phyloP scores from a whole-genome alignment of 306 rosid species.

The Astragalus membranaceus region DNA sequence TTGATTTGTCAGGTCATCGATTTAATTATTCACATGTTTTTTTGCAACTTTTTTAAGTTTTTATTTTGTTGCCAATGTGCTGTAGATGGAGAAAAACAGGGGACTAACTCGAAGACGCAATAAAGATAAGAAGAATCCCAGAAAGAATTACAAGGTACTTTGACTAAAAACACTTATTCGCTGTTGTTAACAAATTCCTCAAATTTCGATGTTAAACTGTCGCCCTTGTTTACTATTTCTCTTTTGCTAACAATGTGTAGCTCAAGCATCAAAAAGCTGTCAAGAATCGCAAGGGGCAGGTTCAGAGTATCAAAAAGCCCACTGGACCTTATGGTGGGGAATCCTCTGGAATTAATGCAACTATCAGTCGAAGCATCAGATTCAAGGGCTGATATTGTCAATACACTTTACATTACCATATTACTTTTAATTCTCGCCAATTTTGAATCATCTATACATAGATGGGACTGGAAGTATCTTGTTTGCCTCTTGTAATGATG shows the following conservation, averaged over 20 bases:
- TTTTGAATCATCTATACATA: not conserved
- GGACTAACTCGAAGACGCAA: conserved; percentile 72
- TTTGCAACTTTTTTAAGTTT: not conserved
- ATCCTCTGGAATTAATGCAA: conserved; percentile 63
- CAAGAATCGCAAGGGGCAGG: conserved; percentile 60
- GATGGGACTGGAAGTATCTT: not conserved
- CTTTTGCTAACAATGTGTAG: conserved; percentile 34
- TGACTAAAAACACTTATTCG: not conserved
- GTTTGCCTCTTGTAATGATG: not conserved
- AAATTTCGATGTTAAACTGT: not conserved
- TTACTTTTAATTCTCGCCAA: not conserved
- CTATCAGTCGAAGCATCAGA: conserved; percentile 66
- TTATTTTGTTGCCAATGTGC: conserved; percentile 1
- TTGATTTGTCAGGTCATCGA: not conserved
- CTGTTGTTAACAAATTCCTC: not conserved
- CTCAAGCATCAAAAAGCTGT: conserved; percentile 64
- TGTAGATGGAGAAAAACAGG: conserved; percentile 73
- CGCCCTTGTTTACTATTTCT: not conserved
- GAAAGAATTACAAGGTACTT: conserved; percentile 89
- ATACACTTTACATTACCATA: not conserved
- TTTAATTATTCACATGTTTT: not conserved
- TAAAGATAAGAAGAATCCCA: conserved; percentile 75
- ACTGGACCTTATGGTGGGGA: conserved; percentile 67
- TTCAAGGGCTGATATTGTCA: conserved; percentile 36
- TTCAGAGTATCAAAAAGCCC: conserved; percentile 48